Evolutionary conservation across 1,284 basidiomycete species (phyloP).

Genomic region (Chalciporus sp.): DNA sequence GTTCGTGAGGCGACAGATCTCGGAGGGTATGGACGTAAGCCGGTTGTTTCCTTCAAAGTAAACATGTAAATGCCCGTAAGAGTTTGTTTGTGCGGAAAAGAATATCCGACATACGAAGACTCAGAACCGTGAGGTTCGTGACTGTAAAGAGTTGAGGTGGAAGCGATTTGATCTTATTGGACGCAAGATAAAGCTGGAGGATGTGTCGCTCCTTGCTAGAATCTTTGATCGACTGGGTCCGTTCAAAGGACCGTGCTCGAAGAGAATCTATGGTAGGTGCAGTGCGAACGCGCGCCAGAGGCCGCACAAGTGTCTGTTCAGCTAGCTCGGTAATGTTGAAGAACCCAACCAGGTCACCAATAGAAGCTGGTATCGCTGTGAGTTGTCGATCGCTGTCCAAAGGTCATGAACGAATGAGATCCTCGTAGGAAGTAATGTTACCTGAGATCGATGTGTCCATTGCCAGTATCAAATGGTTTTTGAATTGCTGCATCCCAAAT

Average conservation of each 20-base stretch:
- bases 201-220: slow-evolving; percentile 36
- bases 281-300: slow-evolving; percentile 25
- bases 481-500: slow-evolving; percentile 33
- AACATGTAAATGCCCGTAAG: slow-evolving; percentile 3
- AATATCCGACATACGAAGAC: slow-evolving; percentile 30
- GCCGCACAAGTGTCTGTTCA: slow-evolving; percentile 29
- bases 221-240: slow-evolving; percentile 36
- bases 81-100: background rate
- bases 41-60: slow-evolving; percentile 41
- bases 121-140: slow-evolving; percentile 34
- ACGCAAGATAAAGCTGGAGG: slow-evolving; percentile 35
- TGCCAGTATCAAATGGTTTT: slow-evolving; percentile 32
- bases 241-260: slow-evolving; percentile 30
- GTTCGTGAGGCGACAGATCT: slow-evolving; percentile 55
- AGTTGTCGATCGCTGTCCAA: slow-evolving; percentile 25
- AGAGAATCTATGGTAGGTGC: slow-evolving; percentile 17
- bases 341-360: slow-evolving; percentile 27
- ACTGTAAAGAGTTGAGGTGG: slow-evolving; percentile 31
- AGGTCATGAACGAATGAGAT: slow-evolving; percentile 13
- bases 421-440: slow-evolving; percentile 6
- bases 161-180: slow-evolving; percentile 28
- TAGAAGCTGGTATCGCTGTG: slow-evolving; percentile 28
- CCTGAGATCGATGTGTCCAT: slow-evolving; percentile 38
- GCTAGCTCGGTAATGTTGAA: slow-evolving; percentile 34
- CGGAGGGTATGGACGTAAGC: slow-evolving; percentile 62